A percentile compares a stretch with the other conserved stretches of the same genome.
These are phyloP conservation scores for Salvia splendens DNA, from an alignment of 257 asterid genomes.

Conservation along the genomic window DNA sequence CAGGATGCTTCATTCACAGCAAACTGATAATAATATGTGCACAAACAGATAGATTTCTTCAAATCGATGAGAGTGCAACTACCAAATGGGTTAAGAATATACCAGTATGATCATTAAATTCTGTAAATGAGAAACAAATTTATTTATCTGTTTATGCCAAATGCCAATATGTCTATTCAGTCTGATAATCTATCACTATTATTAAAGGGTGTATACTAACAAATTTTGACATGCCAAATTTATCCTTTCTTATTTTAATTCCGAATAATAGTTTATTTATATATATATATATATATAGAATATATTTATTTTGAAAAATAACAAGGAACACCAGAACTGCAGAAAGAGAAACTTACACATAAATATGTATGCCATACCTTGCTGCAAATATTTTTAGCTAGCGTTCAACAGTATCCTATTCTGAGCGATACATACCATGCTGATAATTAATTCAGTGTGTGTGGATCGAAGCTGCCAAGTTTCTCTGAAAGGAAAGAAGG, in stretches of 20 bases:
- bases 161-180: conserved; percentile 1
- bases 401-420: conserved; percentile 92
- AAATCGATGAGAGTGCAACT: conserved; percentile 16
- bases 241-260: too few species aligned
- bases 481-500: conserved; percentile 10
- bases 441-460: conserved; percentile 92
- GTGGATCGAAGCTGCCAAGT: conserved; percentile 77
- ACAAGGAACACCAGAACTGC: conserved; percentile 14
- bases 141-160: neutral
- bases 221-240: too few species aligned
- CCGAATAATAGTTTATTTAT: too few species aligned
- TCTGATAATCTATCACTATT: neutral
- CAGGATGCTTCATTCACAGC: conserved; percentile 38
- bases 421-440: conserved; percentile 73
- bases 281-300: too few species aligned
- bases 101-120: neutral
- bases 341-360: conserved; percentile 62
- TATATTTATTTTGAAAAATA: neutral
- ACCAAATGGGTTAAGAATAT: neutral
- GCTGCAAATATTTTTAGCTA: conserved; percentile 83
- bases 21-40: conserved; percentile 81
- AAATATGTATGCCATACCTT: conserved; percentile 53
- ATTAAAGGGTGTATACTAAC: too few species aligned
- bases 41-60: conserved; percentile 22
- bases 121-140: conserved; percentile 16